Conservation (phyloP, 1,139 yeast genomes). For the Suhomyces anneliseae region DNA sequence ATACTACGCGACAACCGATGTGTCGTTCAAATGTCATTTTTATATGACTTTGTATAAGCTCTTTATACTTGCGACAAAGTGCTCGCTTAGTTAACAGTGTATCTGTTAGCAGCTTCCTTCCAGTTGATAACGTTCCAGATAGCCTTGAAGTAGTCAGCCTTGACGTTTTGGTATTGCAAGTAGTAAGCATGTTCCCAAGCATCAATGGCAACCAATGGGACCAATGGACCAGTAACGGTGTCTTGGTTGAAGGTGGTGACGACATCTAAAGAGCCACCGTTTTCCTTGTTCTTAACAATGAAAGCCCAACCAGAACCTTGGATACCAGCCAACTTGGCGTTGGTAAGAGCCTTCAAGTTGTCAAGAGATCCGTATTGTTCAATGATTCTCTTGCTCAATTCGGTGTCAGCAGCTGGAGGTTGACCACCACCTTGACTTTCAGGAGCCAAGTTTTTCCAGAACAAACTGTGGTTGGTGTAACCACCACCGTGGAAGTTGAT, state of each 20-base stretch:
- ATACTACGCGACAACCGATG: too few species aligned
- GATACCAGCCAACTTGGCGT: slow-evolving; percentile 81
- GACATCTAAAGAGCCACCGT: slow-evolving; percentile 74
- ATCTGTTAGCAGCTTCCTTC: slow-evolving; percentile 86
- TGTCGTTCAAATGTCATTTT: too few species aligned
- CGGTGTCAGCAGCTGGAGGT: slow-evolving; percentile 59
- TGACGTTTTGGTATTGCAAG: slow-evolving; percentile 92
- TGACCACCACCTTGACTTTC: slow-evolving; percentile 81
- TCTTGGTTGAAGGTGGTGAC: slow-evolving; percentile 91
- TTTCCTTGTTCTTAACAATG: slow-evolving; percentile 82
- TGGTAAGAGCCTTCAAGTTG: slow-evolving; percentile 64
- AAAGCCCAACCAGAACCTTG: slow-evolving; percentile 99
- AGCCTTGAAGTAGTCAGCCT: slow-evolving; percentile 92
- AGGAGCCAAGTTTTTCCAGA: slow-evolving; percentile 93
- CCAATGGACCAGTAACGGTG: slow-evolving; percentile 70
- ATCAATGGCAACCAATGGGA: slow-evolving; percentile 89
- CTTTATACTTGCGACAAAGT: not conserved
- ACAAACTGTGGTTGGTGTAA: slow-evolving; percentile 78
- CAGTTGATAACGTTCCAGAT: slow-evolving; percentile 97
- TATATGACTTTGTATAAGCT: too few species aligned
- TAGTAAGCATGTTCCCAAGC: slow-evolving; percentile 99
- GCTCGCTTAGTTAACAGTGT: slow-evolving; percentile 17
- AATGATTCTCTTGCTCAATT: slow-evolving; percentile 61
- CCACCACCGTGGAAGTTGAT: slow-evolving; percentile 98
- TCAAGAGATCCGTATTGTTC: slow-evolving; percentile 79